Evolutionary conservation across 2,329 filamentous ascomycete species (phyloP).

Genomic region (Sporothrix variecibatus): DNA sequence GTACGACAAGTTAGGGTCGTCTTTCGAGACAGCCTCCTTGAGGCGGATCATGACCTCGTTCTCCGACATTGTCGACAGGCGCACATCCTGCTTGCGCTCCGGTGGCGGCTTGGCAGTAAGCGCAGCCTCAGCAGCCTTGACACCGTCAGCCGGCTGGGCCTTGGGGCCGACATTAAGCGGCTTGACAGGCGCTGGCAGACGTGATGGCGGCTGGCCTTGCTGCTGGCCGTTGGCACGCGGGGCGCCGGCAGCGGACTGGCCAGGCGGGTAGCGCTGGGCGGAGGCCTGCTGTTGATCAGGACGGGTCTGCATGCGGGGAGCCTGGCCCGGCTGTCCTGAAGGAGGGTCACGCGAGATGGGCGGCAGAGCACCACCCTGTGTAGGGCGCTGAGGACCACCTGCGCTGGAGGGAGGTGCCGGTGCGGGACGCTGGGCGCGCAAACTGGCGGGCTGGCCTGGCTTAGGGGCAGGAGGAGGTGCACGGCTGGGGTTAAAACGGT

Average conservation of each 20-base stretch:
- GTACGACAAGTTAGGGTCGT: slow-evolving; percentile 92
- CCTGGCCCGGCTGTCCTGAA: slow-evolving; percentile 40
- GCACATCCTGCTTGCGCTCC: slow-evolving; percentile 85
- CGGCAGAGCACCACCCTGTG: slow-evolving; percentile 53
- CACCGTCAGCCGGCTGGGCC: slow-evolving; percentile 60
- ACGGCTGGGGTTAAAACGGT: slow-evolving; percentile 82
- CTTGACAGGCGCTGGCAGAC: slow-evolving; percentile 68
- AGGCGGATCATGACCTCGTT: slow-evolving; percentile 95
- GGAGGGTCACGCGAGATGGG: slow-evolving; percentile 46
- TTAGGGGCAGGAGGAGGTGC: slow-evolving; percentile 81
- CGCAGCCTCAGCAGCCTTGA: slow-evolving; percentile 88
- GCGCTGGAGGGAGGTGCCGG: slow-evolving; percentile 65
- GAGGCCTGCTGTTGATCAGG: slow-evolving; percentile 50
- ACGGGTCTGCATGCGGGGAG: slow-evolving; percentile 48
- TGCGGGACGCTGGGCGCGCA: slow-evolving; percentile 76
- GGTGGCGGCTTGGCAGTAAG: slow-evolving; percentile 78
- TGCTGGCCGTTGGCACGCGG: slow-evolving; percentile 50
- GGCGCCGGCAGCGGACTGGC: slow-evolving; percentile 54
- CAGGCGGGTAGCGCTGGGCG: slow-evolving; percentile 60
- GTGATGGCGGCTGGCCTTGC: slow-evolving; percentile 49
- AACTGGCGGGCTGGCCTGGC: slow-evolving; percentile 55
- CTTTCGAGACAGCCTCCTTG: slow-evolving; percentile 91
- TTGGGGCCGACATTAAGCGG: slow-evolving; percentile 77
- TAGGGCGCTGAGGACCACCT: slow-evolving; percentile 47
- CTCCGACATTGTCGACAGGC: slow-evolving; percentile 98